Base-by-base conservation (phyloP, 2,329 filamentous ascomycete genomes). In the Dothidotthia symphoricarpi region DNA sequence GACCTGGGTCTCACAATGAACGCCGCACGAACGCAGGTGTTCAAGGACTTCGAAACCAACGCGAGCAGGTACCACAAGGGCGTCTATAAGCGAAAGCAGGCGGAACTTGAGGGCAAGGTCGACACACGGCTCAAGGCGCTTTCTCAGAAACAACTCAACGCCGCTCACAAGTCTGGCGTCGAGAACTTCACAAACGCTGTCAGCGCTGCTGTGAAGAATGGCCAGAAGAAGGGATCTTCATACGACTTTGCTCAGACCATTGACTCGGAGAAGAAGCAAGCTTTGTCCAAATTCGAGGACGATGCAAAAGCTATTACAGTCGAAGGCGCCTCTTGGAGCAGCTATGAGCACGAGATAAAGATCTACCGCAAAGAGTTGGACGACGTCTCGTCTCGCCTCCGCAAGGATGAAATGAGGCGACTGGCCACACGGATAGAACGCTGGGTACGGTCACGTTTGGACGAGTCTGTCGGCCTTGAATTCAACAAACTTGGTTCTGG, bases 201-300 rank as follows among this genome's bases (percentile, higher is more conserved):
- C 31, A 82, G 82, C n/a, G 71, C 75, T 35, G 85, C 88, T 32
- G 90, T 98, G 50, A 98, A 97, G 69, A 76, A 80, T 16, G 91
- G 91, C 2, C 91, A 97, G 67, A 96, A 95, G 74, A 88, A 89
- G 38, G 90, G 90, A 15, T 85, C 83, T 6, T 78, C 80, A 35
- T 97, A 98, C 60, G 93, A 98, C 62, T 98, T 98, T 67, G 89
- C 90, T 15, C 86, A 94, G 52, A 96, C 97, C 55, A 93, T 98
- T 5, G 80, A 82, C 26, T 76, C 81, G 39, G 86, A 96, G 65
- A 95, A 93, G 71, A 78, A 78, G 55, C 81, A 81, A 63, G 83
- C 88, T 0, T 64, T 95, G 24, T 76, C 82, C 12, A 78, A 78
- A 29, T 98, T 94, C 63, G 82, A 86, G 61, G 75, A 77, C 14